Percentiles rank a stretch among this genome's conserved stretches.
Evolutionary conservation across 768 basidiomycete genomes (phyloP).

Genomic region (Phanerochaete carnosa): DNA sequence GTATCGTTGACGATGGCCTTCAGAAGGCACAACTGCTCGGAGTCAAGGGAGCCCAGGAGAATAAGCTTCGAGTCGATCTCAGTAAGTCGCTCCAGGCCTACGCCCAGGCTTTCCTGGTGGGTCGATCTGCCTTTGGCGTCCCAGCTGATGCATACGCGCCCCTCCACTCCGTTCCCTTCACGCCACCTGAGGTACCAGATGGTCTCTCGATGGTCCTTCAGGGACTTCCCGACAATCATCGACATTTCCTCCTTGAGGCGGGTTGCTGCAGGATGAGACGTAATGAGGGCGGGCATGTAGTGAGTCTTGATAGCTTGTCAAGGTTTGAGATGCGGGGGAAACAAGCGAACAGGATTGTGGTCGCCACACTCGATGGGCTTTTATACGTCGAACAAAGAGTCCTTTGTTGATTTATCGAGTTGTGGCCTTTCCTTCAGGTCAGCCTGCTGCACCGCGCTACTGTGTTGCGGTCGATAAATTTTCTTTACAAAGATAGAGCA

Average conservation of each 20-base stretch:
- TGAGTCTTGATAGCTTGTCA: no score
- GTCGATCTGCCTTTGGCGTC: background rate
- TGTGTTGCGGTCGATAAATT: no score
- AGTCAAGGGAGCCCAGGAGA: background rate
- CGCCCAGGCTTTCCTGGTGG: background rate
- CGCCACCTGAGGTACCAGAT: background rate
- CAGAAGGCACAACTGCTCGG: background rate
- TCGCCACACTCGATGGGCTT: no score
- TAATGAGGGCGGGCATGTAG: no score
- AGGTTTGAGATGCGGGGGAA: no score
- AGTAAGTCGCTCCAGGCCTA: background rate
- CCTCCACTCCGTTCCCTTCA: background rate
- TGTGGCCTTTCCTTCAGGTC: no score
- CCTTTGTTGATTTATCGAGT: no score
- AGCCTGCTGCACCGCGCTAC: no score
- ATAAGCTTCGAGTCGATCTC: background rate
- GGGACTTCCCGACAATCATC: background rate
- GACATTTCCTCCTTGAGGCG: background rate
- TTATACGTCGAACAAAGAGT: no score
- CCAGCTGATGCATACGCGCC: background rate
- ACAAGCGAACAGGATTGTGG: no score
- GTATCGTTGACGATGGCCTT: background rate
- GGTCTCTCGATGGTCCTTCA: background rate
- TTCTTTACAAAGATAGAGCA: no score
- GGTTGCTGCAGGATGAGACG: background rate